phyloP scores from a whole-genome alignment of 2,329 filamentous ascomycete genomes.

The Colletotrichum trifolii region DNA sequence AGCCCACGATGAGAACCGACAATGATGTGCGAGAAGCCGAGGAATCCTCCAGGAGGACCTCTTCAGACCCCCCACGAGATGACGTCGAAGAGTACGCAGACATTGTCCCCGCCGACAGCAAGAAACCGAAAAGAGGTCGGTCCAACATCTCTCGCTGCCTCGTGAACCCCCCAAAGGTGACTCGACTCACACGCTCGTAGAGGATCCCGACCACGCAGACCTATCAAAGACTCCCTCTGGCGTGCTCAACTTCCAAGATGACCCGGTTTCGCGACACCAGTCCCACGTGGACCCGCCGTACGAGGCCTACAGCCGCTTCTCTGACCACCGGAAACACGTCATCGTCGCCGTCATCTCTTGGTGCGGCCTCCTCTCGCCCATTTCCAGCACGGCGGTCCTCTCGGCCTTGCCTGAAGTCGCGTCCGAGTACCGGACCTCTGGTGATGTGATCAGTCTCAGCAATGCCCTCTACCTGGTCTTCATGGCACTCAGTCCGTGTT shows the following conservation, averaged over 20 bases:
- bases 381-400: conserved; percentile 79
- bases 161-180: not conserved
- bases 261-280: conserved; percentile 15
- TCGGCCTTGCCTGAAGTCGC: conserved; percentile 81
- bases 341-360: conserved; percentile 78
- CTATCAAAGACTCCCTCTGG: conserved; percentile 26
- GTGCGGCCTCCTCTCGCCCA: conserved; percentile 80
- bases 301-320: conserved; percentile 73
- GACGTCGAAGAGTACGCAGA: conserved; percentile 30
- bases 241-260: conserved; percentile 24
- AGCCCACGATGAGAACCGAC: conserved; percentile 7
- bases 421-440: conserved; percentile 70
- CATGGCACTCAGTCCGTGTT: conserved; percentile 73
- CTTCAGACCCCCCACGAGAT: conserved; percentile 11
- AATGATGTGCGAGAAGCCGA: conserved; percentile 9
- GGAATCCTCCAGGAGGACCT: conserved; percentile 19
- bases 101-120: conserved; percentile 16
- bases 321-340: conserved; percentile 68
- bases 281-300: conserved; percentile 54
- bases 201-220: conserved; percentile 2
- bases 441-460: conserved; percentile 70
- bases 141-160: not conserved
- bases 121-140: conserved; percentile 12
- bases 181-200: conserved; percentile 15
- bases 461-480: conserved; percentile 79